Percentiles rank a stretch among this genome's conserved stretches.
Evolutionary conservation across 192 early-diverging fungal genomes (phyloP).

Genomic region (Backusella tarrabulga): DNA sequence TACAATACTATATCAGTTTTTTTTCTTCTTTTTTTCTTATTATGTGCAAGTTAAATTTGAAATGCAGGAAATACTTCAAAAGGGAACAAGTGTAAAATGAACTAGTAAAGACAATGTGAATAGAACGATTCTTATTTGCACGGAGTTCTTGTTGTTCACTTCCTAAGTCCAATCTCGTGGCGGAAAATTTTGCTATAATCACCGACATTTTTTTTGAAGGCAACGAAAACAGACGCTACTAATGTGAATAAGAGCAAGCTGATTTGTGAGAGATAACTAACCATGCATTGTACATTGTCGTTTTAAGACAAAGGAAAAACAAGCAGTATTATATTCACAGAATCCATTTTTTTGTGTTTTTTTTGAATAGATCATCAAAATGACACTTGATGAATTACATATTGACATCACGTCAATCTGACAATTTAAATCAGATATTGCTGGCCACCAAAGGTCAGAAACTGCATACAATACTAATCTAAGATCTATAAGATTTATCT

Average conservation of each 20-base stretch:
- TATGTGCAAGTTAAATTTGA: background rate
- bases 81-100: background rate
- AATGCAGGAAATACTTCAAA: background rate
- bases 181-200: constrained; percentile 2
- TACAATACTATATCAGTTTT: background rate
- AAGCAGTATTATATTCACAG: background rate
- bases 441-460: background rate
- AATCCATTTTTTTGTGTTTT: background rate
- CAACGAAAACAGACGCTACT: background rate
- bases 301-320: background rate
- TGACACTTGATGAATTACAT: background rate
- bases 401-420: background rate
- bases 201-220: background rate
- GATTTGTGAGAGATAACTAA: background rate
- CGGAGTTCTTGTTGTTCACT: background rate
- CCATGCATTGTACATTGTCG: background rate
- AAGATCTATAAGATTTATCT: background rate
- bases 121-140: background rate
- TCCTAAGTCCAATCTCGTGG: background rate
- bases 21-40: background rate
- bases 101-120: background rate
- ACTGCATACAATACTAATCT: background rate
- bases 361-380: background rate
- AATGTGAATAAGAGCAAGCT: background rate
- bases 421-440: background rate